Evolutionary conservation across 306 rosid genomes (phyloP).

Genomic region (Sophora flavescens): DNA sequence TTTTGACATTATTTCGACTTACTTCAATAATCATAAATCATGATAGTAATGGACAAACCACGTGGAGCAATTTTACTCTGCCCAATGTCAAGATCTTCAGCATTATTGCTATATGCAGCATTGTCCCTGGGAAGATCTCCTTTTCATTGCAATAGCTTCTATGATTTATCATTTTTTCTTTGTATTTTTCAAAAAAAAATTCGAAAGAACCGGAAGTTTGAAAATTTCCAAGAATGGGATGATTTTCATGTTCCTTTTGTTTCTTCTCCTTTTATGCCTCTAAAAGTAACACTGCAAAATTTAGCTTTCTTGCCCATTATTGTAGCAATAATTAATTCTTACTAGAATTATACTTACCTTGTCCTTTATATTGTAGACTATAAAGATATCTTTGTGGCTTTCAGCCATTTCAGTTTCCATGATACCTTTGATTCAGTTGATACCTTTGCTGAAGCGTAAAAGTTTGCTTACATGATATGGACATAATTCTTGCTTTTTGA

Average conservation of each 20-base stretch:
- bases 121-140: constrained; percentile 16
- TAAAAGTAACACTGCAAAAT: background rate
- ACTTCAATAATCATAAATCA: constrained; percentile 12
- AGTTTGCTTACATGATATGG: background rate
- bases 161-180: background rate
- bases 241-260: constrained; percentile 3
- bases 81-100: constrained; percentile 29
- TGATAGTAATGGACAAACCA: background rate
- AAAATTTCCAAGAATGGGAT: constrained; percentile 27
- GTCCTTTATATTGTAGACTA: background rate
- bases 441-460: constrained; percentile 16
- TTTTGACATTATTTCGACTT: constrained; percentile 12
- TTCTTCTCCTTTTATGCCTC: background rate
- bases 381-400: background rate
- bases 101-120: constrained; percentile 32
- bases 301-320: constrained; percentile 36
- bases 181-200: constrained; percentile 7
- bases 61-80: background rate
- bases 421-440: constrained; percentile 24
- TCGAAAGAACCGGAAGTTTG: background rate
- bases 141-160: constrained; percentile 29
- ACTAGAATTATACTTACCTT: background rate
- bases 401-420: constrained; percentile 21
- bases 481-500: constrained; percentile 27
- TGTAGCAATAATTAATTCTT: constrained; percentile 10